Base-by-base conservation (phyloP, 192 early-diverging fungal genomes). In the Coemansia sp. region DNA sequence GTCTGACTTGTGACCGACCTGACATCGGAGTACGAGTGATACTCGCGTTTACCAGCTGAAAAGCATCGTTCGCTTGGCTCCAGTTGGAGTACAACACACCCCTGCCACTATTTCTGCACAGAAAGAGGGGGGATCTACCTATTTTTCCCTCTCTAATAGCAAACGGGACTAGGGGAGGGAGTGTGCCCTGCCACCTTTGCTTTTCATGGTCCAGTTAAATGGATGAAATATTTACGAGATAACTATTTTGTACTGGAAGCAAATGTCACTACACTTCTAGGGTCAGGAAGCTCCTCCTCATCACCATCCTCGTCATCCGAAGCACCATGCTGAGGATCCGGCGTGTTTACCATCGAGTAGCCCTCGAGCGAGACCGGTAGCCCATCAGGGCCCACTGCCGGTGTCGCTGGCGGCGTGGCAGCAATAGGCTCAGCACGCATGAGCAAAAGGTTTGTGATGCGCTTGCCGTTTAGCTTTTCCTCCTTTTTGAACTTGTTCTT, bases 401-500 rank as follows among this genome's bases (percentile, higher is more conserved):
- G 41, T 15, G 41, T 31, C 5, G 44, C 42, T 34, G 34, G 41
- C 14, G 19, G 46, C 3, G 45, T 19, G 31, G 51, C 41, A 39
- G 62, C 36, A 67, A 66, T 15, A 39, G 68, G 23, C 74, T 67
- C 46, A 23, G 51, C 19, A 17, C 55, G 55, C 31, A 15, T 15
- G 55, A 83, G 76, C 66, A 83, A n/a, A 5, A 73, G 68, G 9
- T 62, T 68, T 5, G 80, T 83, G 48, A 83, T 74, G 23, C 76
- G 66, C 38, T 48, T 29, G 8, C 44, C 36, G 25, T 73, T 61
- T 10, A n/a, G 42, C 46, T 27, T 67, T 32, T 85, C 84, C 60
- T 85, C 84, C 6, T 53, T 51, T 39, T 73, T 74, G 68, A 85
- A 85, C 73, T 85, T 85, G 68, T 78, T 82, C 58, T 67, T 64